A percentile compares a stretch with the other conserved stretches of the same genome.
Evolutionary conservation across 441 rosid species (phyloP).

Genomic region (Metrosideros polymorpha): DNA sequence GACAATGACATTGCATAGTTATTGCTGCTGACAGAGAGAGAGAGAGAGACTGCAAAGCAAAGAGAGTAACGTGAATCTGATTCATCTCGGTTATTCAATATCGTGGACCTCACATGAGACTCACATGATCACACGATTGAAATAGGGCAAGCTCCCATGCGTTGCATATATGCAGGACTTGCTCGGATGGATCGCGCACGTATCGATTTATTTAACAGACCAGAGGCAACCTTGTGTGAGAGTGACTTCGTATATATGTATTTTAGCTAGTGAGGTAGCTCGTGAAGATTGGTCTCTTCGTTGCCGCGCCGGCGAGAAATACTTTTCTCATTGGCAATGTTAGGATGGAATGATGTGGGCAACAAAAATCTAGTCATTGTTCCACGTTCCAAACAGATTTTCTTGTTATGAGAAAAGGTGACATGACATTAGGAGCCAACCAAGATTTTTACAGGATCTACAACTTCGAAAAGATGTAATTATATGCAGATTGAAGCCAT

Average conservation of each 20-base stretch:
- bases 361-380: not conserved
- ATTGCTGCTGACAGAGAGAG: not conserved
- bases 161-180: not conserved
- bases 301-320: not conserved
- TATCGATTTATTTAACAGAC: too few species aligned
- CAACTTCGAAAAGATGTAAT: not conserved
- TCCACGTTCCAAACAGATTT: not conserved
- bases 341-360: not conserved
- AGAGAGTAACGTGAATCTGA: not conserved
- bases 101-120: accelerated
- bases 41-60: not conserved
- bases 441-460: not conserved
- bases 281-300: not conserved
- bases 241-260: not conserved
- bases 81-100: not conserved
- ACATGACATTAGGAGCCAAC: not conserved
- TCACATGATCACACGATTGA: accelerated
- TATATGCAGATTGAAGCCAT: not conserved
- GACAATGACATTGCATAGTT: conserved; percentile 42
- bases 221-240: not conserved
- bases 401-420: not conserved
- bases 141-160: not conserved
- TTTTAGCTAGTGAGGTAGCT: not conserved
- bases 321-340: not conserved
- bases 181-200: not conserved